These are phyloP conservation scores for Ophiognomonia clavigignenti-juglandacearum DNA, from an alignment of 2,329 filamentous ascomycete species.

Conservation along the genomic window DNA sequence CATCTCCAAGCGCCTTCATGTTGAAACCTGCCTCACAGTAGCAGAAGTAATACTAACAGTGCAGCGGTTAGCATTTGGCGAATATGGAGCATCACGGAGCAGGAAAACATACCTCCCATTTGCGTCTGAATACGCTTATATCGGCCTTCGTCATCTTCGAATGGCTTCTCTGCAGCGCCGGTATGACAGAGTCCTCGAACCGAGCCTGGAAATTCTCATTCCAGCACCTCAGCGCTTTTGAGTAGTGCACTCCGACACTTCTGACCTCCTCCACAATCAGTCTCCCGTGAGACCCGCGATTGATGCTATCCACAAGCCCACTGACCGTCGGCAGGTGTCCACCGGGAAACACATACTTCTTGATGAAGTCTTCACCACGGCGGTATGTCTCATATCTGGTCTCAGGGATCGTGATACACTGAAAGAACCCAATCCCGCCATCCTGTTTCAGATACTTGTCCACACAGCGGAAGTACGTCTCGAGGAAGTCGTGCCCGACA, in stretches of 20 bases:
- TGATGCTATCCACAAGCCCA: slow-evolving; percentile 10
- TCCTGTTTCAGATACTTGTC: slow-evolving; percentile 11
- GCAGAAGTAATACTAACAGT: slow-evolving; percentile 11
- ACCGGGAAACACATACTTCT: slow-evolving; percentile 16
- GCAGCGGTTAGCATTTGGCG: neutral
- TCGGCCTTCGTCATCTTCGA: slow-evolving; percentile 6
- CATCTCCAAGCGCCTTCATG: slow-evolving; percentile 9
- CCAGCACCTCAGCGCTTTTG: slow-evolving; percentile 10
- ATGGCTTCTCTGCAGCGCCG: slow-evolving; percentile 2
- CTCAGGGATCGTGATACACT: slow-evolving; percentile 16
- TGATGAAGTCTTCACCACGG: slow-evolving; percentile 14
- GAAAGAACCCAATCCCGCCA: slow-evolving; percentile 13
- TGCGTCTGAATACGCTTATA: slow-evolving; percentile 6
- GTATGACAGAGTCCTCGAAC: slow-evolving; percentile 9
- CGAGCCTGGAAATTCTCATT: slow-evolving; percentile 5
- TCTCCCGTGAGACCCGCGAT: slow-evolving; percentile 6
- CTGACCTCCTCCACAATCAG: slow-evolving; percentile 16
- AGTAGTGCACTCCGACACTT: slow-evolving; percentile 11
- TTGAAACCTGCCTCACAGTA: slow-evolving; percentile 15
- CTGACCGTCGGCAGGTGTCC: slow-evolving; percentile 15
- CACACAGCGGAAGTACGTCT: slow-evolving; percentile 14
- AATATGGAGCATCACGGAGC: neutral
- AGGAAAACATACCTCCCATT: slow-evolving; percentile 13
- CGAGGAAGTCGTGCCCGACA: slow-evolving; percentile 12
- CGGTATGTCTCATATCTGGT: slow-evolving; percentile 9